phyloP scores from a whole-genome alignment of 495 filamentous ascomycete species.

The Penicillium soppii region DNA sequence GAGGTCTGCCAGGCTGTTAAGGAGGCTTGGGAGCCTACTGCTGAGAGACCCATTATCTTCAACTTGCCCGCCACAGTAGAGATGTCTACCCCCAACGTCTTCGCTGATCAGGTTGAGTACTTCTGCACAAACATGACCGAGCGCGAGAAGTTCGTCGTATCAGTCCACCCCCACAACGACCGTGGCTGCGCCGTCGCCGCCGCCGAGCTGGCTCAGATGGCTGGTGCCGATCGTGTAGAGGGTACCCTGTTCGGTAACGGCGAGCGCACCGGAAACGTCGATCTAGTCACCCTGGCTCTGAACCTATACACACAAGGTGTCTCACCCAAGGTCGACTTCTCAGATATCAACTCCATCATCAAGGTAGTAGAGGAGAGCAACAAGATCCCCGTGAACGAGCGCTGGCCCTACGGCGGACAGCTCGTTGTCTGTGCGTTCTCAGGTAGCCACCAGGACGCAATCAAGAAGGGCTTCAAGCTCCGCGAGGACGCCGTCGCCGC shows the following conservation, averaged over 20 bases:
- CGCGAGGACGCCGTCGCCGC: conserved; percentile 60
- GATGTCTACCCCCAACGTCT: conserved; percentile 93
- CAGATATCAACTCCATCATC: conserved; percentile 83
- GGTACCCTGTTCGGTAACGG: conserved; percentile 96
- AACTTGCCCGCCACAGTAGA: conserved; percentile 97
- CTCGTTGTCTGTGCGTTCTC: conserved; percentile 14
- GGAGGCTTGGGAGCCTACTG: conserved; percentile 85
- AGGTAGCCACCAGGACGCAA: conserved; percentile 87
- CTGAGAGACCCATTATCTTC: conserved; percentile 88
- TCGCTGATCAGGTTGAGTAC: conserved; percentile 95
- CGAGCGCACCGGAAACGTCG: conserved; percentile 94
- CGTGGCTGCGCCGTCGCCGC: conserved; percentile 86
- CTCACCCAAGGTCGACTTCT: conserved; percentile 86
- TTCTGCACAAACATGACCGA: conserved; percentile 83
- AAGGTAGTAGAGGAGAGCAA: conserved; percentile 88
- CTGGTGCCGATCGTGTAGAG: conserved; percentile 92
- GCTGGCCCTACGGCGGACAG: conserved; percentile 86
- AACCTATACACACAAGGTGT: conserved; percentile 98
- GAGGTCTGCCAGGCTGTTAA: conserved; percentile 93
- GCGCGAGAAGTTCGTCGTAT: conserved; percentile 77
- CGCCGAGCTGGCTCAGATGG: conserved; percentile 93
- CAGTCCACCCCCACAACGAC: conserved; percentile 92
- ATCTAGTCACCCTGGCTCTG: conserved; percentile 88
- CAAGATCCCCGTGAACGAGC: conserved; percentile 90
- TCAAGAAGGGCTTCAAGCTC: conserved; percentile 90